Evolutionary conservation across 1,284 basidiomycete genomes (phyloP), one percentile per base, ranked within the genome.

Genomic region (Fomitiporia mediterranea): DNA sequence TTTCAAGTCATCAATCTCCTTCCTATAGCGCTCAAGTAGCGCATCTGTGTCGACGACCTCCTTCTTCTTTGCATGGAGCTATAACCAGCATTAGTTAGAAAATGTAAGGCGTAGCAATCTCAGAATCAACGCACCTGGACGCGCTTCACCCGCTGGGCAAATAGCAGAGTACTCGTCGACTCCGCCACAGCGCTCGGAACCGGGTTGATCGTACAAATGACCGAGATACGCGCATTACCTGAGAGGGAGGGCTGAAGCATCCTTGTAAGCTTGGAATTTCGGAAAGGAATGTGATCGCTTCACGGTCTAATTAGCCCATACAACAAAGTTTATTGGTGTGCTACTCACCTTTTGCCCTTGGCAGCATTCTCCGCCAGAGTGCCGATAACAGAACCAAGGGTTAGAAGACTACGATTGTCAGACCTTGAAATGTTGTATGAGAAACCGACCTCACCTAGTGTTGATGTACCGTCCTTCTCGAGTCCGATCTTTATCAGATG

Each of bases 381-480:
- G 0, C 85, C 83, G 61, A 97, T 96, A 61, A 96, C 94, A 9
- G 85, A 84, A 32, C 94, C 93, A 7, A 97, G 81, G 0, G 94
- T 96, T 17, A 97, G 78, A 57, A 97, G 75, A 71, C 91, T 93
- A 60, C 13, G 40, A 6, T 30, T 32, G 9, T 34, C 28, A 44
- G 37, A 15, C 17, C 25, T 11, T 5, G n/a, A 21, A 39, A 23
- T 23, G 7, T 21, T 19, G 27, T 37, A 23, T 48, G 19, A 54
- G 27, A 4, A 5, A 21, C 51, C 32, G 38, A 21, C 64, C 68
- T 35, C 37, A 83, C 85, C 84, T 89, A 8, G 89, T 92, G 64
- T 96, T 96, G 71, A 97, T 98, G 67, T 94, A 95, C 66, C 89
- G 91, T 25, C 94, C 94, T 70, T 98, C 94, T 53, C 87, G 79